Base-by-base conservation (phyloP, 345 rosid species). In the Acer saccharum region DNA sequence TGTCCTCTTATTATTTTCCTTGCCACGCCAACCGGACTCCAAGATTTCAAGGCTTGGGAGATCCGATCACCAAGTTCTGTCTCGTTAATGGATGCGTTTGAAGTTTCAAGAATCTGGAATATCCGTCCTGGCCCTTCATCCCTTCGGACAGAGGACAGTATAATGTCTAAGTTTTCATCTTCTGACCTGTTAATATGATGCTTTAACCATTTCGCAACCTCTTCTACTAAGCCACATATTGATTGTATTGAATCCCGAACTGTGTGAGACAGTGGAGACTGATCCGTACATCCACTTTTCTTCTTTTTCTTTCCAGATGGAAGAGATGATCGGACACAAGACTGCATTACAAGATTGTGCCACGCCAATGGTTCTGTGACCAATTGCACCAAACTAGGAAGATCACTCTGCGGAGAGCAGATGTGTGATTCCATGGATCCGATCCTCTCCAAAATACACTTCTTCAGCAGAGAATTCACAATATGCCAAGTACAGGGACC, bases 241-340 rank as follows among this genome's bases (percentile, higher is more conserved):
- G 86, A 83, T 58, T 84, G 83, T 67, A 86, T 79, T 66, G 98
- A 91, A 76, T 87, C 89, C 71, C 88, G 86, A 62, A 88, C 75
- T 23, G 83, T 81, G 79, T 71, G 78, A 18, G 82, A 81, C 63
- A 88, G 66, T 1, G 80, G 85, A 16, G 88, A 72, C 32, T 83
- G 92, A 55, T 90, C 98, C 4, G 82, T 7, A 11, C 83, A 72
- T 73, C 87, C 94, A 63, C 86, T 80, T 84, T 91, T 96, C 90
- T 94, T 97, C 89, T 94, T 96, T 84, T 94, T 97, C 87, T 91
- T 94, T 81, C 98, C 98, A 58, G 95, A 84, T 68, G 98, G 98
- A 81, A 87, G 79, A 58, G 86, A 87, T 8, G 88, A 81, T 43
- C 98, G 93, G 32, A 90, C 86, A 60, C 88, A 90, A 25, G 93